Conservation (phyloP, 208 protist species). For the Lotmaria passim region DNA sequence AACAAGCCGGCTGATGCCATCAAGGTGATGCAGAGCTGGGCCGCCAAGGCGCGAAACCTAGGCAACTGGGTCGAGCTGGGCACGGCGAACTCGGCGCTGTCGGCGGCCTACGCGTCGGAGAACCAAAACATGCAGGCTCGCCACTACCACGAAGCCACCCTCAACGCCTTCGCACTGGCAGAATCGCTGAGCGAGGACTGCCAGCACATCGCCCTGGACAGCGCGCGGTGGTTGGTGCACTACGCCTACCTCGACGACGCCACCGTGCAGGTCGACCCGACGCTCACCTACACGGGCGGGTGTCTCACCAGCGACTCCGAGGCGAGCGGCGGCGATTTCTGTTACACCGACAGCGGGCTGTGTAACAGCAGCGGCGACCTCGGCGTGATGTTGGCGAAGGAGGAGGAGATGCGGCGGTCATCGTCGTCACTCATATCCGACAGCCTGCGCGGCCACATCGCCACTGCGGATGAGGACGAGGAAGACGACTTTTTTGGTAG, state of each 20-base stretch:
- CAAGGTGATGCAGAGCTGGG: slow-evolving; percentile 81
- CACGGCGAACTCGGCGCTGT: slow-evolving; percentile 70
- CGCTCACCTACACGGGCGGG: slow-evolving; percentile 22
- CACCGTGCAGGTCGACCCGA: slow-evolving; percentile 52
- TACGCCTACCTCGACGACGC: slow-evolving; percentile 84
- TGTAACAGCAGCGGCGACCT: slow-evolving; percentile 77
- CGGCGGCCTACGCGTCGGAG: slow-evolving; percentile 60
- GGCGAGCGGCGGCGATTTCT: slow-evolving; percentile 23
- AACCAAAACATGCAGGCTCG: slow-evolving; percentile 66
- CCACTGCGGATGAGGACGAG: slow-evolving; percentile 28
- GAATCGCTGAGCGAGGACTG: slow-evolving; percentile 42
- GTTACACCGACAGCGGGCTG: slow-evolving; percentile 44
- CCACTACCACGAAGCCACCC: slow-evolving; percentile 60
- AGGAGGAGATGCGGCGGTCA: slow-evolving; percentile 52
- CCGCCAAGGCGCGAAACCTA: slow-evolving; percentile 65
- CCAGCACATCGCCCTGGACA: slow-evolving; percentile 56
- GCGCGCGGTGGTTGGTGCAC: slow-evolving; percentile 85
- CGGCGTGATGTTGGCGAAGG: slow-evolving; percentile 53
- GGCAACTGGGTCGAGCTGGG: slow-evolving; percentile 70
- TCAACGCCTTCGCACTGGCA: slow-evolving; percentile 51
- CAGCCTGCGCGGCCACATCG: slow-evolving; percentile 2
- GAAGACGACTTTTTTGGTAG: slow-evolving; percentile 25
- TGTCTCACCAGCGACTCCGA: slow-evolving; percentile 30
- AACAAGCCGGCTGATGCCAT: slow-evolving; percentile 68
- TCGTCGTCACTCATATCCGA: slow-evolving; percentile 25